Conservation (phyloP, 2,329 filamentous ascomycete species). For the Emydomyces testavorans region DNA sequence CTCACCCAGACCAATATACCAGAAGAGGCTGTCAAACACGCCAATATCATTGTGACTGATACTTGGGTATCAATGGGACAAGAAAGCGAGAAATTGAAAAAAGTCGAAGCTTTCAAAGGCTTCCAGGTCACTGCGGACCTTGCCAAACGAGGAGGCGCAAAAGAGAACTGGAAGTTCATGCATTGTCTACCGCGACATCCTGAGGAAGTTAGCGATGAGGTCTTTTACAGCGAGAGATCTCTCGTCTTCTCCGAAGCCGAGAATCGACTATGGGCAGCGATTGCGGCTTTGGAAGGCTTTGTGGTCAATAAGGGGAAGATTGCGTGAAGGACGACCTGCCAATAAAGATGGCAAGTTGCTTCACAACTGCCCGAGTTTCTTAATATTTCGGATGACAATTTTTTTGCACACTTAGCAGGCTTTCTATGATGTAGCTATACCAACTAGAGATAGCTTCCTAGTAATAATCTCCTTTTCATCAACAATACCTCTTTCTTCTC, state of each 20-base stretch:
- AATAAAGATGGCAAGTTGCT: not conserved
- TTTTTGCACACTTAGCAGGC: slow-evolving; percentile 8
- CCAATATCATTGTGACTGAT: slow-evolving; percentile 86
- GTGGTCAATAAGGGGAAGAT: slow-evolving; percentile 90
- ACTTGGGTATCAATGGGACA: slow-evolving; percentile 99
- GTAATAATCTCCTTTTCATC: not conserved
- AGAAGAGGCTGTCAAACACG: slow-evolving; percentile 71
- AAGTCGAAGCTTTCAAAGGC: slow-evolving; percentile 69
- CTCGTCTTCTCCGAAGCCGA: slow-evolving; percentile 90
- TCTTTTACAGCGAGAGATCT: slow-evolving; percentile 78
- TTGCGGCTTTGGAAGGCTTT: slow-evolving; percentile 77
- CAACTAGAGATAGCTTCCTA: not conserved
- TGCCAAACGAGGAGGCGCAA: slow-evolving; percentile 72
- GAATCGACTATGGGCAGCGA: slow-evolving; percentile 84
- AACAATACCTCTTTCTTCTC: not conserved
- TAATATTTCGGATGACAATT: slow-evolving; percentile 1
- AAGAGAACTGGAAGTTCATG: slow-evolving; percentile 92
- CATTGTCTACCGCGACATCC: slow-evolving; percentile 87
- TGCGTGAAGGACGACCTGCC: slow-evolving; percentile 13
- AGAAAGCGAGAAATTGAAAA: slow-evolving; percentile 68
- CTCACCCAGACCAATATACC: slow-evolving; percentile 67
- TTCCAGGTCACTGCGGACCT: slow-evolving; percentile 87
- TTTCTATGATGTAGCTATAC: not conserved
- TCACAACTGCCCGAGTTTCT: not conserved
- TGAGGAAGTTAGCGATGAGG: slow-evolving; percentile 87